phyloP scores from a whole-genome alignment of 1,139 yeast genomes.

The Wickerhamomyces sp. region DNA sequence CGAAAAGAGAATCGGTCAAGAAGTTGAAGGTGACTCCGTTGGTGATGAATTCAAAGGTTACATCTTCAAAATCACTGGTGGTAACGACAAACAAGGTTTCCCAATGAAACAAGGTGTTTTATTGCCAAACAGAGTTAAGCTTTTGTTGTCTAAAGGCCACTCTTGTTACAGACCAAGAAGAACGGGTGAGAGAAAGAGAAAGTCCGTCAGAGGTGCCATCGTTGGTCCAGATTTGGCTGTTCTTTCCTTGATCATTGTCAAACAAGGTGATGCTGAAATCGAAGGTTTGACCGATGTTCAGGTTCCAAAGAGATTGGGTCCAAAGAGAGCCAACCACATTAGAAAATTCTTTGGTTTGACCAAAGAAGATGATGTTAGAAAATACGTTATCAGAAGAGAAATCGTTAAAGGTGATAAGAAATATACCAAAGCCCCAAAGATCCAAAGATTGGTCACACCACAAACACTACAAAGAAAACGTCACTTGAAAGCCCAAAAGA shows the following conservation, averaged over 20 bases:
- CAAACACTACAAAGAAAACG: slow-evolving; percentile 98
- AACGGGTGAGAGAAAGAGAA: slow-evolving; percentile 99
- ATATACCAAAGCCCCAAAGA: slow-evolving; percentile 99
- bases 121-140: slow-evolving; percentile 99
- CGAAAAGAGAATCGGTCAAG: slow-evolving; percentile 99
- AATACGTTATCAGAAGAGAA: slow-evolving; percentile 96
- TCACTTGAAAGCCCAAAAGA: slow-evolving; percentile 86
- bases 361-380: slow-evolving; percentile 88
- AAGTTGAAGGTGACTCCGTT: slow-evolving; percentile 97
- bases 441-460: slow-evolving; percentile 98
- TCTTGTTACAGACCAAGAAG: slow-evolving; percentile 99
- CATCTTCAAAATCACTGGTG: slow-evolving; percentile 98
- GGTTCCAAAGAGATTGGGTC: slow-evolving; percentile 98
- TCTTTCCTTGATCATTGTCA: slow-evolving; percentile 85
- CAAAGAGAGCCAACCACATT: slow-evolving; percentile 99
- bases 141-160: slow-evolving; percentile 89
- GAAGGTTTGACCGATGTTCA: slow-evolving; percentile 94
- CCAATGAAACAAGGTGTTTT: slow-evolving; percentile 99
- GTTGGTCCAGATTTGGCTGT: slow-evolving; percentile 97
- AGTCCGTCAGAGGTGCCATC: slow-evolving; percentile 99
- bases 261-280: slow-evolving; percentile 95
- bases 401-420: slow-evolving; percentile 94
- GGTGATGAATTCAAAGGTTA: slow-evolving; percentile 99
- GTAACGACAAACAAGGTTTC: slow-evolving; percentile 99
- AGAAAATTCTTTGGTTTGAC: slow-evolving; percentile 97